A percentile compares a stretch with the other conserved stretches of the same genome.
phyloP scores from a whole-genome alignment of 331 rosid genomes.

The Pyracantha coccinea region DNA sequence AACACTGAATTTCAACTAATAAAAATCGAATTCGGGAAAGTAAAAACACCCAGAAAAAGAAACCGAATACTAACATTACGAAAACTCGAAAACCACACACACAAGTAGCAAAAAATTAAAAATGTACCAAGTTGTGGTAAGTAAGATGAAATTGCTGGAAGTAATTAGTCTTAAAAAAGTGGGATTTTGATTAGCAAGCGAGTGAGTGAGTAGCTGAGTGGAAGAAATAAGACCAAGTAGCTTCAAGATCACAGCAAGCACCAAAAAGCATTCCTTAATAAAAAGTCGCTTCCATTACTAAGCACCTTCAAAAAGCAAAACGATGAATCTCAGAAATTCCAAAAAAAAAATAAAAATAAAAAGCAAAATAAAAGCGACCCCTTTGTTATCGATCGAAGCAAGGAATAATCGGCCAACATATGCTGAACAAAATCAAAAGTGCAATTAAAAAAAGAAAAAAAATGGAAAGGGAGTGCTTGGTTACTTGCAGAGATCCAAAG shows the following conservation, averaged over 20 bases:
- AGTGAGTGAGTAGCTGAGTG: background rate
- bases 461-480: background rate
- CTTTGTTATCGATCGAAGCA: constrained; percentile 44
- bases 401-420: constrained; percentile 38
- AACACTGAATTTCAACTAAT: no score
- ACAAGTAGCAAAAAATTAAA: background rate
- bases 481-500: constrained; percentile 15
- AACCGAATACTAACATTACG: background rate
- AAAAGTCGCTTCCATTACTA: background rate
- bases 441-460: background rate
- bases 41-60: background rate
- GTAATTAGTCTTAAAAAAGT: background rate
- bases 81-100: background rate
- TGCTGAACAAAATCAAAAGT: background rate
- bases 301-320: background rate
- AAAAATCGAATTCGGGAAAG: background rate
- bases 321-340: background rate
- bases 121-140: background rate
- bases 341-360: background rate
- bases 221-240: constrained; percentile 9
- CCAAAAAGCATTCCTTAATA: background rate
- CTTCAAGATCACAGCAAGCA: constrained; percentile 26
- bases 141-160: constrained; percentile 9
- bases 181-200: background rate
- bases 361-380: constrained; percentile 13